Evolutionary conservation across 495 filamentous ascomycete genomes (phyloP), one percentile per base, ranked within the genome.

Genomic region (Podospora conica): DNA sequence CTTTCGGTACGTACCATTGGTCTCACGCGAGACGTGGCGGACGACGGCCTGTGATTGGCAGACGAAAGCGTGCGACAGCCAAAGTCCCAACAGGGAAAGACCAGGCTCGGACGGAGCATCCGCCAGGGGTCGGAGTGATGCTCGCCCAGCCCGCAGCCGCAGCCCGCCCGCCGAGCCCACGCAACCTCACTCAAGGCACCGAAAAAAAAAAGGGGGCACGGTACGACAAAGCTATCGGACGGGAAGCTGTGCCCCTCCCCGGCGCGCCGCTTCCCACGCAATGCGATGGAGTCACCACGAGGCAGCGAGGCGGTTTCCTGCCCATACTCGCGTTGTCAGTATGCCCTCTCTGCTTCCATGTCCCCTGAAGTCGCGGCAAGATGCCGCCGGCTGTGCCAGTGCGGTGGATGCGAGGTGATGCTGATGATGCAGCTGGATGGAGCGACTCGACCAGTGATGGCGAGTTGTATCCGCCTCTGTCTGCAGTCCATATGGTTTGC

Each of bases 41-140:
- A 25, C 3, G 48, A 10, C 12, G 10, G 20, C 15, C 55, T 18
- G 23, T 76, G 69, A 75, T 76, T 76, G 73, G 74, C 59, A 22
- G 54, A 27, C 62, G 60, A 63, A 67, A 70, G 69, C 71, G 53
- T 64, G 69, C 70, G 68, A 69, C 65, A 64, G 69, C 66, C 68
- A 65, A 66, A 54, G 60, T 29, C 71, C 73, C 59, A 72, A 75
- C 66, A 68, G 60, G 70, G 71, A 67, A 70, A 57, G 23, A 56
- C 67, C 61, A 57, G 62, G 65, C 29, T 57, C 61, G 58, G 58
- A 65, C 31, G 58, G 61, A 53, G 53, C 60, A 31, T 54, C 60
- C 55, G 65, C 64, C 72, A 69, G 63, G 69, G 68, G 64, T 18
- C 20, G 31, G 24, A 23, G 24, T 33, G 23, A 12, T 53, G 25